Evolutionary conservation across 140 eudicot species (phyloP), one percentile per base, ranked within the genome.

Genomic region (Cichorium intybus): DNA sequence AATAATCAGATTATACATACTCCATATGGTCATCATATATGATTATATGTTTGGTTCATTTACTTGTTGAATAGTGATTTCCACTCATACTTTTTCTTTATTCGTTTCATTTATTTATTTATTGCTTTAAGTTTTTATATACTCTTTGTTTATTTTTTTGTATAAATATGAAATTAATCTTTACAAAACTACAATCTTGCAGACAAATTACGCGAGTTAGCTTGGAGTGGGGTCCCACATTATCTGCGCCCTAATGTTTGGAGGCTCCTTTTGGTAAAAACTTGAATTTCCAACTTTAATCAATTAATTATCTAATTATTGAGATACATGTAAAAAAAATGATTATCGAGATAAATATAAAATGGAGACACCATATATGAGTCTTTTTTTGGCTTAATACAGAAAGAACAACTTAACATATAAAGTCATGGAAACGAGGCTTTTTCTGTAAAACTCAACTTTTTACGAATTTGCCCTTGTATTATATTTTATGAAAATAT

Each of bases 201-300:
- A 93, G 99, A 93, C 43, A 93, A 89, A 70, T 74, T 93, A 75
- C 94, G 99, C 54, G 95, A 89, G 73, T 70, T 89, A 65, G 86
- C 95, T 15, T 93, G 99, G 99, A 93, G 94, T 75, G 99, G 99
- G 6, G 86, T 93, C 53, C 97, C 99, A 68, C 79, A 95, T 37
- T 86, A 93, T 77, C 60, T 88, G 52, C 99, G 97, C 24, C 95
- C 97, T 7, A 78, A 70, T 39, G 87, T 86, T 20, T 93, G 99
- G 99, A 84, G 99, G 72, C 97, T 93, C 84, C 97, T 93, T 54
- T 78, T 93, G 99, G 99, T 93, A 80, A 75, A 82, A 75, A 82
- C 66, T 64, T 29, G 4, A 22, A 10, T 35, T 7, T 35, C 14
- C 10, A 0, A 35, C 14, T 34, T 7, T n/a, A n/a, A n/a, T n/a